phyloP scores from a whole-genome alignment of 108 stramenopile genomes.

The Nitzschia palea region DNA sequence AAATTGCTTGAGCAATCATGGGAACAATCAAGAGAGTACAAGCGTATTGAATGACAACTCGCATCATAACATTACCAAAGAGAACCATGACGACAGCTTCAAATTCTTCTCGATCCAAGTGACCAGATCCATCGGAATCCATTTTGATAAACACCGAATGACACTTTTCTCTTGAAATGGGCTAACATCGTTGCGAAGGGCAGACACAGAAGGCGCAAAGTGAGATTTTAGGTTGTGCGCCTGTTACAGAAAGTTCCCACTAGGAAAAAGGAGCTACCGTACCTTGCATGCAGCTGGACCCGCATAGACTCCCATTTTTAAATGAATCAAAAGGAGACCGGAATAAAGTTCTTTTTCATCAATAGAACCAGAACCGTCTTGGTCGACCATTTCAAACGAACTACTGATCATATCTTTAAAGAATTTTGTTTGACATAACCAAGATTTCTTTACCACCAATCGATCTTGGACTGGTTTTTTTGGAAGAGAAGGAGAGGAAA shows the following conservation, averaged over 20 bases:
- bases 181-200: slow-evolving; percentile 15
- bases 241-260: not conserved
- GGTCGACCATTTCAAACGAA: slow-evolving; percentile 68
- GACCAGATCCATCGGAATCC: slow-evolving; percentile 52
- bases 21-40: slow-evolving; percentile 74
- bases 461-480: too few relatives aligned
- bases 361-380: slow-evolving; percentile 61
- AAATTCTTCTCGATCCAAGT: slow-evolving; percentile 67
- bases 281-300: slow-evolving; percentile 82
- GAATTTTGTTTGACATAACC: slow-evolving; percentile 40
- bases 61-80: slow-evolving; percentile 66
- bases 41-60: slow-evolving; percentile 73
- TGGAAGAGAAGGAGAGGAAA: too few relatives aligned
- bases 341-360: slow-evolving; percentile 77
- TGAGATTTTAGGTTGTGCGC: not conserved
- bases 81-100: slow-evolving; percentile 64
- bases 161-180: slow-evolving; percentile 51
- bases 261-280: slow-evolving; percentile 7
- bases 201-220: slow-evolving; percentile 2
- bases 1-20: slow-evolving; percentile 47
- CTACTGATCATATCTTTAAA: slow-evolving; percentile 53
- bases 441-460: too few relatives aligned
- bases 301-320: slow-evolving; percentile 72
- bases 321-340: slow-evolving; percentile 76
- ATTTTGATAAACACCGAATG: slow-evolving; percentile 61